Conservation (phyloP, 305 asterid genomes). For the Solanum chacoense region DNA sequence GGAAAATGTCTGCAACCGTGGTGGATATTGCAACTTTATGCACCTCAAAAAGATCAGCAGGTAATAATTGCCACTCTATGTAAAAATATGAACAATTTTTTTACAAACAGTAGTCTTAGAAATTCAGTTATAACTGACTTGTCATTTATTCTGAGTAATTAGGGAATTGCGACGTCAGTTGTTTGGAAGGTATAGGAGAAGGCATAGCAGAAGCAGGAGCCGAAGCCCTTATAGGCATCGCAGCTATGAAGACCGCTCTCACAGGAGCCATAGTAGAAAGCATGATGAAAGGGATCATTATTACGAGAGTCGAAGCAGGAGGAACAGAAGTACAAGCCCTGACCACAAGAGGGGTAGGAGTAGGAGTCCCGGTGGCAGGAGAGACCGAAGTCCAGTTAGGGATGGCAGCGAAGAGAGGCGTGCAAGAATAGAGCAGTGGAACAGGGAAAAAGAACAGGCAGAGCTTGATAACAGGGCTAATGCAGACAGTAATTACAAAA, state of each 20-base stretch:
- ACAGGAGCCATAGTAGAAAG: slow-evolving; percentile 70
- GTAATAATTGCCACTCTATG: slow-evolving; percentile 17
- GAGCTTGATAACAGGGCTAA: slow-evolving; percentile 29
- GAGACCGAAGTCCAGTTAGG: slow-evolving; percentile 65
- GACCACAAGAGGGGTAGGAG: slow-evolving; percentile 48
- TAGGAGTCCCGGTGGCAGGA: slow-evolving; percentile 63
- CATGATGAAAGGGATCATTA: slow-evolving; percentile 50
- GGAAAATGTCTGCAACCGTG: slow-evolving; percentile 94
- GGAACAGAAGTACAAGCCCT: slow-evolving; percentile 59
- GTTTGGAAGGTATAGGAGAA: slow-evolving; percentile 59
- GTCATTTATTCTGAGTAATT: neutral
- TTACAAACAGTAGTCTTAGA: neutral
- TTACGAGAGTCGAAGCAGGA: slow-evolving; percentile 68
- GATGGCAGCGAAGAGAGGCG: slow-evolving; percentile 98
- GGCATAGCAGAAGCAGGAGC: slow-evolving; percentile 74
- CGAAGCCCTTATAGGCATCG: slow-evolving; percentile 72
- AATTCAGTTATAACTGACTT: neutral
- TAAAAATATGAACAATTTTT: neutral
- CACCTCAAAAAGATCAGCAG: slow-evolving; percentile 94
- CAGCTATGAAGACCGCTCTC: slow-evolving; percentile 74
- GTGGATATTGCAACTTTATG: slow-evolving; percentile 98
- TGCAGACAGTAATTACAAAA: slow-evolving; percentile 14
- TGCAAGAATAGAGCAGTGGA: slow-evolving; percentile 95
- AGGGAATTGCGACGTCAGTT: slow-evolving; percentile 86
- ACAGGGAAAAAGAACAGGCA: slow-evolving; percentile 79